phyloP scores from a whole-genome alignment of 2,329 filamentous ascomycete genomes.

The Trichoderma harzianum region DNA sequence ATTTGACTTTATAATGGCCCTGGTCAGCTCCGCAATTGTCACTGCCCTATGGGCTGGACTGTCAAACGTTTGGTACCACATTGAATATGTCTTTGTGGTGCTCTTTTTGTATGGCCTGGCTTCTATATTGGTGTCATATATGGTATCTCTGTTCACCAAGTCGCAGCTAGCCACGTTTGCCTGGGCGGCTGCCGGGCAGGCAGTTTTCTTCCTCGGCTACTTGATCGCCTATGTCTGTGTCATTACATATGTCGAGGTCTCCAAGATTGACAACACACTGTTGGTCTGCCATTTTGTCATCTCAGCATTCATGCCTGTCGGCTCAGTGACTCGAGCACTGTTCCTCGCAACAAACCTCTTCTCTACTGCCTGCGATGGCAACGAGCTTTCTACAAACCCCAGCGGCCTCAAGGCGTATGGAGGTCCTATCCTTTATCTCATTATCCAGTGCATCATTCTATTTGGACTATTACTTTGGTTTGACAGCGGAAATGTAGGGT shows the following conservation, averaged over 20 bases:
- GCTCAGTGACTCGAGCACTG: conserved; percentile 68
- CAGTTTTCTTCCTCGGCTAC: conserved; percentile 67
- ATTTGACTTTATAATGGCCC: conserved; percentile 76
- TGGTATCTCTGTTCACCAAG: conserved; percentile 74
- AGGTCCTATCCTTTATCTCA: conserved; percentile 78
- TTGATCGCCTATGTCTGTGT: conserved; percentile 69
- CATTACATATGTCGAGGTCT: conserved; percentile 69
- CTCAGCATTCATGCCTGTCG: conserved; percentile 70
- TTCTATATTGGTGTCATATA: conserved; percentile 72
- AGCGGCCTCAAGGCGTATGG: conserved; percentile 72
- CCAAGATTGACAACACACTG: conserved; percentile 64
- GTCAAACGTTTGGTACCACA: conserved; percentile 68
- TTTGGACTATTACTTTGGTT: conserved; percentile 74
- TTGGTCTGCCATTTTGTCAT: conserved; percentile 72
- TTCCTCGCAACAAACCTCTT: conserved; percentile 82
- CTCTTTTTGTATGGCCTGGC: conserved; percentile 78
- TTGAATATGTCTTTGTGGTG: conserved; percentile 78
- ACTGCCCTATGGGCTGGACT: conserved; percentile 66
- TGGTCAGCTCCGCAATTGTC: conserved; percentile 61
- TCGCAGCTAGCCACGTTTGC: conserved; percentile 84
- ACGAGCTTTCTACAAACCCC: conserved; percentile 63
- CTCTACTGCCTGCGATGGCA: conserved; percentile 68
- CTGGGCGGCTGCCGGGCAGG: conserved; percentile 74
- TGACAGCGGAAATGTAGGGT: conserved; percentile 69
- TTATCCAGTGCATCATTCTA: conserved; percentile 67